Evolutionary conservation across 2,329 filamentous ascomycete species (phyloP), one percentile per base, ranked within the genome.

Genomic region (Fusarium tanahbumbuense): DNA sequence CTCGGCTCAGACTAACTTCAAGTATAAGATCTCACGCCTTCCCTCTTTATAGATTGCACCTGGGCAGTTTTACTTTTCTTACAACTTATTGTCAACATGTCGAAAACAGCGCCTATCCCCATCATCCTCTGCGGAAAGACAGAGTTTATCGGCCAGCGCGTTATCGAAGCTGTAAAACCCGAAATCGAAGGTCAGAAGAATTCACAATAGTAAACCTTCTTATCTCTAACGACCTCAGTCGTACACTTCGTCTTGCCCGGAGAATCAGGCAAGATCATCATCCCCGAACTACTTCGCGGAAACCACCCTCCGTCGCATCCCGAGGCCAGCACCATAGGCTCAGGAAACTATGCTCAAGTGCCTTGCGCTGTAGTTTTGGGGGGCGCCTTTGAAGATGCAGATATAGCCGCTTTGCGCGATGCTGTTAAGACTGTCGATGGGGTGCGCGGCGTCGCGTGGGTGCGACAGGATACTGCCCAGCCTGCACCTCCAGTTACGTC

Each of bases 41-140:
- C 23, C 10, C 15, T 11, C 18, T 11, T 0, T 3, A 6, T 8
- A 41, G 27, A 7, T 15, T 9, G 2, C 8, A 9, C 6, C 12
- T 1, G 9, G 2, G 9, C 2, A 6, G 6, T 3, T 3, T 8
- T 12, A 2, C 6, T 12, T 30, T 30, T 30, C 28, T 30, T 15
- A 30, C 28, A 40, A 10, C 2, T 27, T 12, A 9, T 3, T 5
- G 2, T 8, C 25, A 56, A 37, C 5, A 70, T 70, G 67, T 6
- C 46, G 8, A 42, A 37, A 2, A 2, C 37, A 22, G 12, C 1
- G 2, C 30, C 64, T 0, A 68, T 71, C 1, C 64, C 68, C 4
- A 71, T 71, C 4, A 53, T 71, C 8, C 48, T 71, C 5, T 71
- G 68, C 4, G 68, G 64, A 20, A 71, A 71, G 23, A 56, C 68